phyloP scores from a whole-genome alignment of 495 filamentous ascomycete species.

The Sporormia fimetaria region DNA sequence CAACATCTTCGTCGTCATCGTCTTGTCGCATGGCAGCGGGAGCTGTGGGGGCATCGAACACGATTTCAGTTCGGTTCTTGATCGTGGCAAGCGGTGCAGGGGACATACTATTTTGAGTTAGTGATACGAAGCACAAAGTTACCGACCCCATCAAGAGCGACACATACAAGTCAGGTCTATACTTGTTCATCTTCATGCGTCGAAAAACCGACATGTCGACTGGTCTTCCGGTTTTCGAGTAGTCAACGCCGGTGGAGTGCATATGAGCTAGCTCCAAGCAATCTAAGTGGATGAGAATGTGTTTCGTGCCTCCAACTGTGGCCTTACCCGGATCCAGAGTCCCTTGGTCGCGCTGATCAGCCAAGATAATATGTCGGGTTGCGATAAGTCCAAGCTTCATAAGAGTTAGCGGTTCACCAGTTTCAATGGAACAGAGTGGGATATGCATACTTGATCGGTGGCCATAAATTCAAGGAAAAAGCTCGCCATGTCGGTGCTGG shows the following conservation, averaged over 20 bases:
- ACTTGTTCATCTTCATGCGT: background rate
- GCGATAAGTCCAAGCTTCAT: slow-evolving; percentile 61
- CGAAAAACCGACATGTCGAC: slow-evolving; percentile 35
- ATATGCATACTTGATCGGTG: slow-evolving; percentile 58
- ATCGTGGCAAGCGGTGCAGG: slow-evolving; percentile 50
- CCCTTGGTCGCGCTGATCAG: slow-evolving; percentile 48
- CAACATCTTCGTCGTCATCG: slow-evolving; percentile 46
- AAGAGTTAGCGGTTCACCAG: too few relatives aligned
- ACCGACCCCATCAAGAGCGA: too few relatives aligned
- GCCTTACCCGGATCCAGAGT: slow-evolving; percentile 36
- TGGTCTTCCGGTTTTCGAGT: slow-evolving; percentile 63
- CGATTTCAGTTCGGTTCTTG: slow-evolving; percentile 36
- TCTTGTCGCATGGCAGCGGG: too few relatives aligned
- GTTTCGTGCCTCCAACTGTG: background rate
- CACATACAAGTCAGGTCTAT: background rate
- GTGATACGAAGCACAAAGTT: background rate
- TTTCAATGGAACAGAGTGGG: slow-evolving; percentile 54
- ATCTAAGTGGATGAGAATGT: slow-evolving; percentile 21
- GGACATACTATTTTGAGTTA: slow-evolving; percentile 36
- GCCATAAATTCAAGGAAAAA: slow-evolving; percentile 78
- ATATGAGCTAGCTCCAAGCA: slow-evolving; percentile 57
- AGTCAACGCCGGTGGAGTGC: slow-evolving; percentile 72
- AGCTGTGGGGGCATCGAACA: too few relatives aligned
- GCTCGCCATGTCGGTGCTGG: slow-evolving; percentile 50
- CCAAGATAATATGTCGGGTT: slow-evolving; percentile 52